Conservation (phyloP, 371 early-diverging fungal genomes). For the Mucor mucedo region DNA sequence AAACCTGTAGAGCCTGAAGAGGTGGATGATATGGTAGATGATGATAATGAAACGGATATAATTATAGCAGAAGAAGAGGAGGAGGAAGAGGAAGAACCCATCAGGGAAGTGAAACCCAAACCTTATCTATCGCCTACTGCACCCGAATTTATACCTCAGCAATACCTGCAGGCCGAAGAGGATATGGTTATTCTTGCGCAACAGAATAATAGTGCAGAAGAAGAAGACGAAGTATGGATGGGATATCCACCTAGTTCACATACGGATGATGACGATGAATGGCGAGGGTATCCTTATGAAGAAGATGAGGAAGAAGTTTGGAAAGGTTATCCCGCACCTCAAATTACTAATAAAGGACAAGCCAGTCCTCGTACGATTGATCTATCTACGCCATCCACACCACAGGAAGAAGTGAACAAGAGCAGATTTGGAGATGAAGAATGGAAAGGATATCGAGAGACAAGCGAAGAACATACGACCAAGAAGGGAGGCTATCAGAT, state of each 20-base stretch:
- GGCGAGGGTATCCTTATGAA: conserved; percentile 21
- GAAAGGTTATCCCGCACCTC: conserved; percentile 40
- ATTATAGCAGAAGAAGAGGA: conserved; percentile 1
- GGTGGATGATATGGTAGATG: conserved; percentile 2
- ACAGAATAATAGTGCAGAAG: conserved; percentile 1
- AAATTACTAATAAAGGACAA: not conserved
- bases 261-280: conserved; percentile 19
- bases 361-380: conserved; percentile 5
- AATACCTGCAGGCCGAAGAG: not conserved
- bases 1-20: not conserved
- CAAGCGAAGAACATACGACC: conserved; percentile 11
- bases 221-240: conserved; percentile 3
- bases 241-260: not conserved
- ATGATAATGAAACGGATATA: conserved; percentile 12
- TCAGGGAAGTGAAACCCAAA: not conserved
- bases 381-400: conserved; percentile 6
- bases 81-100: not conserved
- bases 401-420: conserved; percentile 4
- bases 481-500: not conserved
- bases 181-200: conserved; percentile 5
- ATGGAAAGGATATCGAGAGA: conserved; percentile 27
- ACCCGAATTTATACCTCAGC: conserved; percentile 41
- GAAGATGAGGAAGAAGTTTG: conserved; percentile 37
- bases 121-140: conserved; percentile 29
- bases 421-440: conserved; percentile 14